Percentiles rank a stretch among this genome's conserved stretches.
These are phyloP conservation scores for Saksenaea vasiformis DNA, from an alignment of 371 early-diverging fungal genomes.

Conservation along the genomic window DNA sequence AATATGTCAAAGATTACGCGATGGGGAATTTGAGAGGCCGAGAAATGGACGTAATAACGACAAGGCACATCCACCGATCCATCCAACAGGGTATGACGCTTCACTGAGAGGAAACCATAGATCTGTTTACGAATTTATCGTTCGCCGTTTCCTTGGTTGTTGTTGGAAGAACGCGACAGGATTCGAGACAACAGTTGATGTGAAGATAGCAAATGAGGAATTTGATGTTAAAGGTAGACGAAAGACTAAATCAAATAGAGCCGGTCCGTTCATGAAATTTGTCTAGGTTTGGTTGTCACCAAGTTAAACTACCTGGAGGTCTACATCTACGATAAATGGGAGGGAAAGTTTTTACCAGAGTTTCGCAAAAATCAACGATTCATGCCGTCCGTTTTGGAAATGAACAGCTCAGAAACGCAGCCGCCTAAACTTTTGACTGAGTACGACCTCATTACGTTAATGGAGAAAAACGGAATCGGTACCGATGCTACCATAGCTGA, in stretches of 20 bases:
- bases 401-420: conserved; percentile 76
- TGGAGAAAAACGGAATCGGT: conserved; percentile 99
- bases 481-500: conserved; percentile 99
- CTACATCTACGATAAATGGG: conserved; percentile 96
- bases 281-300: conserved; percentile 71
- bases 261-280: not conserved
- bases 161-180: conserved; percentile 97
- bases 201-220: conserved; percentile 67
- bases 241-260: not conserved
- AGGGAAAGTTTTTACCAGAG: conserved; percentile 68
- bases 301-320: conserved; percentile 95
- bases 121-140: conserved; percentile 91
- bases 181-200: conserved; percentile 76
- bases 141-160: conserved; percentile 92
- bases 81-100: conserved; percentile 82
- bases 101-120: conserved; percentile 66
- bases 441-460: conserved; percentile 91
- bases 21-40: conserved; percentile 82
- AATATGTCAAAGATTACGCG: conserved; percentile 50
- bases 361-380: conserved; percentile 78
- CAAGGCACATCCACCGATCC: conserved; percentile 99
- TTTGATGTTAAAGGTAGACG: conserved; percentile 70
- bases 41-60: conserved; percentile 94
- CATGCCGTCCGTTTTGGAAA: conserved; percentile 63
- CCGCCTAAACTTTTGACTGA: conserved; percentile 90